A percentile compares a stretch with the other conserved stretches of the same genome.
phyloP scores from a whole-genome alignment of 1,284 basidiomycete species.

The Sanghuangporus weigelae region DNA sequence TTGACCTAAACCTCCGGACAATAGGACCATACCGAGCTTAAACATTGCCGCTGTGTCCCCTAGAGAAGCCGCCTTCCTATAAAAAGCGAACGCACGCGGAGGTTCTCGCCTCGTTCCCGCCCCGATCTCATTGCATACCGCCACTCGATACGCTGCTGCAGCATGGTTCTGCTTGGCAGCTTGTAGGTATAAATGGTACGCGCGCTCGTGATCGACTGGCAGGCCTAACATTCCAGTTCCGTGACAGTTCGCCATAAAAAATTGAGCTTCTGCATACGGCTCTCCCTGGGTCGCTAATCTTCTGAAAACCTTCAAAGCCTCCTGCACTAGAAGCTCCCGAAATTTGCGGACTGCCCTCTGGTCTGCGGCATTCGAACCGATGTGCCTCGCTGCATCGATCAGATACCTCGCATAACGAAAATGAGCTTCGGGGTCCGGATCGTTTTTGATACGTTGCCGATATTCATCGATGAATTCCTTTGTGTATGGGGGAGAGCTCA shows the following conservation, averaged over 20 bases:
- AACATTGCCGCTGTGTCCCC: conserved; percentile 99
- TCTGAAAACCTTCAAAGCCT: conserved; percentile 90
- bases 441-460: conserved; percentile 92
- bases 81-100: conserved; percentile 88
- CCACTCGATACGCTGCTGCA: conserved; percentile 93
- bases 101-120: conserved; percentile 93
- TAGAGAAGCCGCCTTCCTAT: conserved; percentile 92
- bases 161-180: conserved; percentile 97
- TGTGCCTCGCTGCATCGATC: conserved; percentile 97
- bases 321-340: conserved; percentile 81
- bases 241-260: conserved; percentile 97
- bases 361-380: conserved; percentile 68
- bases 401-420: conserved; percentile 97
- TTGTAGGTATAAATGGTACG: conserved; percentile 97
- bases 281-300: conserved; percentile 86
- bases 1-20: conserved; percentile 84
- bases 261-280: conserved; percentile 96
- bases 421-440: conserved; percentile 98
- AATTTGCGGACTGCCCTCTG: conserved; percentile 85
- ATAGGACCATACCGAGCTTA: conserved; percentile 94
- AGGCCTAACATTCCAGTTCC: conserved; percentile 93
- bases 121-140: conserved; percentile 99
- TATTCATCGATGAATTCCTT: conserved; percentile 98
- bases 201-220: conserved; percentile 95
- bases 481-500: conserved; percentile 84